Percentiles rank a stretch among this genome's conserved stretches.
Evolutionary conservation across 257 asterid species (phyloP).

Genomic region (Knoxia roxburghii): DNA sequence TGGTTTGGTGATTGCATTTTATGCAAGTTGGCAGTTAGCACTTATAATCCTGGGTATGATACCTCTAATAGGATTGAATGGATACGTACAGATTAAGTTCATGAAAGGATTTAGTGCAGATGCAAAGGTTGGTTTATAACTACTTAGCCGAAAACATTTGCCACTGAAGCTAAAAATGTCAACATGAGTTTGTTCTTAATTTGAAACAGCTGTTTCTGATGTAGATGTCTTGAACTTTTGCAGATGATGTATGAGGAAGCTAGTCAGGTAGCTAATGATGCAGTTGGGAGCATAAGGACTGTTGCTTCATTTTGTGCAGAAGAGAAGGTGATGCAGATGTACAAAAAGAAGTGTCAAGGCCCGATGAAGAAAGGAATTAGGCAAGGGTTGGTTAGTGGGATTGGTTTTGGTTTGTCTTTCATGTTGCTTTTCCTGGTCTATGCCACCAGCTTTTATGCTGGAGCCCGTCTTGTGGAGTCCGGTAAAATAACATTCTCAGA

Average conservation of each 20-base stretch:
- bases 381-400: slow-evolving; percentile 68
- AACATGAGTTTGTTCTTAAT: not conserved
- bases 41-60: slow-evolving; percentile 61
- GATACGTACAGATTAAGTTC: slow-evolving; percentile 54
- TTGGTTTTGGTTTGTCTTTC: slow-evolving; percentile 67
- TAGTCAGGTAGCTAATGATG: slow-evolving; percentile 84
- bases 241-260: slow-evolving; percentile 87
- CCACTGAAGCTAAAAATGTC: too few species aligned
- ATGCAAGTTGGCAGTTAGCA: slow-evolving; percentile 74
- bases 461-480: slow-evolving; percentile 68
- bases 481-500: slow-evolving; percentile 61
- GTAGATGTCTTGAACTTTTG: slow-evolving; percentile 8
- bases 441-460: slow-evolving; percentile 85
- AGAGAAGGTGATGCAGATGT: slow-evolving; percentile 66
- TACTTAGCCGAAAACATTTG: too few species aligned
- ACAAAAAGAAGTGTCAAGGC: slow-evolving; percentile 67
- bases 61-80: slow-evolving; percentile 62
- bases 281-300: slow-evolving; percentile 80
- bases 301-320: slow-evolving; percentile 91
- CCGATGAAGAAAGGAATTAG: slow-evolving; percentile 61
- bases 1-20: slow-evolving; percentile 62
- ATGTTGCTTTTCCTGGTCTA: slow-evolving; percentile 55
- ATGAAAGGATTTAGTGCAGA: slow-evolving; percentile 75
- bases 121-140: slow-evolving; percentile 48
- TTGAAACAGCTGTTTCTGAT: not conserved